A percentile compares a stretch with the other conserved stretches of the same genome.
phyloP scores from a whole-genome alignment of 805 yeast genomes.

The Saturnispora hagleri region DNA sequence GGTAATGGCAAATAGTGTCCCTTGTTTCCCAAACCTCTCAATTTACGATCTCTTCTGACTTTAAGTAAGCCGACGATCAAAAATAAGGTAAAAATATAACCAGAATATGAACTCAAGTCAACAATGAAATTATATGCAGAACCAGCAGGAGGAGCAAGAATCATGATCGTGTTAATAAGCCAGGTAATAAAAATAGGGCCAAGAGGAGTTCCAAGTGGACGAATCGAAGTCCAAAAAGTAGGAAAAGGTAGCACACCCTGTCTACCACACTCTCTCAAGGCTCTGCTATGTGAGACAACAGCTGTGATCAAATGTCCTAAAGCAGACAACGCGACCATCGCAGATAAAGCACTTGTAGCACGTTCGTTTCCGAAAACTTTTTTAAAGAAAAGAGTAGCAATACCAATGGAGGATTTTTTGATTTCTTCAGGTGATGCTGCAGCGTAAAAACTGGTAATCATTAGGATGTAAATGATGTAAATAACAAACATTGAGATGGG shows the following conservation, averaged over 20 bases:
- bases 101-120: conserved; percentile 74
- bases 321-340: conserved; percentile 73
- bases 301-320: conserved; percentile 77
- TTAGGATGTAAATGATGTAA: conserved; percentile 62
- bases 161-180: conserved; percentile 62
- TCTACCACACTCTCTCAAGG: conserved; percentile 71
- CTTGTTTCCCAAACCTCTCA: conserved; percentile 26
- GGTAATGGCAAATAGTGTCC: conserved; percentile 31
- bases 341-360: conserved; percentile 63
- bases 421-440: conserved; percentile 56
- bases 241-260: conserved; percentile 76
- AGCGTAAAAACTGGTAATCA: conserved; percentile 72
- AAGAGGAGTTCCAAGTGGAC: conserved; percentile 66
- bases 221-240: conserved; percentile 56
- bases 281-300: conserved; percentile 73
- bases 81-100: conserved; percentile 61
- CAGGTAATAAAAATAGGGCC: conserved; percentile 72
- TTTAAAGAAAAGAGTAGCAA: conserved; percentile 69
- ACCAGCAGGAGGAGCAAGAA: conserved; percentile 78
- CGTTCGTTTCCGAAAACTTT: conserved; percentile 53
- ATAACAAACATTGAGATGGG: conserved; percentile 59
- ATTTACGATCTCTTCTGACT: conserved; percentile 29
- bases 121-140: conserved; percentile 78
- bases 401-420: conserved; percentile 51
- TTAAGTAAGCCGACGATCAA: conserved; percentile 54